Evolutionary conservation across 192 early-diverging fungal species (phyloP), one percentile per base, ranked within the genome.

Genomic region (Ambispora gerdemannii): DNA sequence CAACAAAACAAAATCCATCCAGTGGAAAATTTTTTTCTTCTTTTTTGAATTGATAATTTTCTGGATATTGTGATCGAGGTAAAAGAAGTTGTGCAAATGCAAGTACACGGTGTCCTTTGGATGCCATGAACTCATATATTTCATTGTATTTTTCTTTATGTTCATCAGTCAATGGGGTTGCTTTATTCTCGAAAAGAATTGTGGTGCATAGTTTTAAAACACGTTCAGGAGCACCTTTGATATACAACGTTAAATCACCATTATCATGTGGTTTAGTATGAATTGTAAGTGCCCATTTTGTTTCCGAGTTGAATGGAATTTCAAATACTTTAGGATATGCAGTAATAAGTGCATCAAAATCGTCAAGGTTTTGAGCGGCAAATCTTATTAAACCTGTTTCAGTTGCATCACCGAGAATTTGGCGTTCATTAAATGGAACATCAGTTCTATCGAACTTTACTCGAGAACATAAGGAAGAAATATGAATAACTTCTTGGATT

Each of bases 161-260:
- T 19, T 81, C 82, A 2, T 84, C 86, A 4, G 84, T 90, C 75
- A 98, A 74, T 7, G 88, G 84, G 28, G 87, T 75, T 13, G 76
- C 72, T 50, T 78, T 83, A 36, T 81, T 74, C 32, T 77, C 84
- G 51, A 74, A 70, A 32, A 93, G 77, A 74, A 96, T 90, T 7
- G 84, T 87, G 53, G 82, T 80, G 84, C 96, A 98, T 59, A 94
- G 72, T 2, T 82, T 73, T 47, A 98, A 82, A 24, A 98, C 88
- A 52, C 93, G 87, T 81, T 98, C 96, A 15, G 96, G 96, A 7
- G 96, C 96, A 33, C 96, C 96, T 80, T 98, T 97, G 53, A 97
- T 87, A 78, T 90, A 90, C 20, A 95, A 79, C 19, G 90, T 95
- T 55, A 92, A 78, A 19, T 78, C 67, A 30, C 92, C 91, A 47